phyloP scores from a whole-genome alignment of 2,329 filamentous ascomycete species.

The Penicillium sp. region DNA sequence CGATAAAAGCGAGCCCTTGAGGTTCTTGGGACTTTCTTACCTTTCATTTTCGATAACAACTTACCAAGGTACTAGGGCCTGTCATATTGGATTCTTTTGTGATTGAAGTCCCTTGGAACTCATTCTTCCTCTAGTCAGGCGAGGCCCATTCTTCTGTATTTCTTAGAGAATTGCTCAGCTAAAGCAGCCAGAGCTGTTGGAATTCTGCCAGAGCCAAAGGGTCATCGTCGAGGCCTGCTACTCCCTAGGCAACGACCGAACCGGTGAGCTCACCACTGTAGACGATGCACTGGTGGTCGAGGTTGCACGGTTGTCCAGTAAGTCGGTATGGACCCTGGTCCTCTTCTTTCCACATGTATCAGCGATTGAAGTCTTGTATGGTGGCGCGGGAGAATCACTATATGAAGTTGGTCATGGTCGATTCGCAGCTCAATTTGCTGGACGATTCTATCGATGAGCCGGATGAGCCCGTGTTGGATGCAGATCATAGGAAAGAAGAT shows the following conservation, averaged over 20 bases:
- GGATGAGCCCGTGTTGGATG: neutral
- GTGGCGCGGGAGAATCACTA: neutral
- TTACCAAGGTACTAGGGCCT: no score
- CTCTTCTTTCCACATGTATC: constrained; percentile 34
- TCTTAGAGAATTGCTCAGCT: neutral
- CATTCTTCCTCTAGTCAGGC: no score
- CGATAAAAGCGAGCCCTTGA: no score
- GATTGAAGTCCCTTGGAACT: no score
- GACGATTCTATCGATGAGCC: neutral
- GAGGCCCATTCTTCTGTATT: neutral
- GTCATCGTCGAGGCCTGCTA: neutral
- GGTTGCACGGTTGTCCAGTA: neutral
- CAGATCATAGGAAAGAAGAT: neutral
- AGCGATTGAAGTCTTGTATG: neutral
- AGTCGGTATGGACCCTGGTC: neutral
- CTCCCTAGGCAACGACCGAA: neutral
- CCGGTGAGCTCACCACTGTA: neutral
- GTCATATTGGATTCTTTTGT: no score
- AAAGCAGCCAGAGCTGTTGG: neutral
- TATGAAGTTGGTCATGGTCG: neutral
- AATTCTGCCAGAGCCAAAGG: neutral
- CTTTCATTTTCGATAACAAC: no score
- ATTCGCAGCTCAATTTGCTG: neutral
- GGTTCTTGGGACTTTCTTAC: no score
- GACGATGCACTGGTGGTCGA: neutral